Conservation (phyloP, 768 basidiomycete genomes). For the Cystofilobasidium capitatum region DNA sequence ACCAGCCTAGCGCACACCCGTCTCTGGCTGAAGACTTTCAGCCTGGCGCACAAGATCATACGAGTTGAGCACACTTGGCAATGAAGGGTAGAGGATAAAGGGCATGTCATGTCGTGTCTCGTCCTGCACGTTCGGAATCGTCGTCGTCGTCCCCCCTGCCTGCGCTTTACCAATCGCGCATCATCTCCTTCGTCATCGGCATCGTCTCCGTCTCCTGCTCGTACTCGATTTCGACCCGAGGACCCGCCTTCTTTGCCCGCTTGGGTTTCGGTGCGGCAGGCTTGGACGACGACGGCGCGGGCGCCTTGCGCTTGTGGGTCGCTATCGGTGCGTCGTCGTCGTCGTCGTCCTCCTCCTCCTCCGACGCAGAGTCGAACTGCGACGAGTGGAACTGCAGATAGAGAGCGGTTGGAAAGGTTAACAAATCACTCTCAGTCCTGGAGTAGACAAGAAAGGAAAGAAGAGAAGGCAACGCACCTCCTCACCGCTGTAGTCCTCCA, state of each 20-base stretch:
- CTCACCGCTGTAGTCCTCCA: slow-evolving; percentile 43
- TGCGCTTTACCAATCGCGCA: slow-evolving; percentile 41
- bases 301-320: slow-evolving; percentile 62
- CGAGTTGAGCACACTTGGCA: too few relatives aligned
- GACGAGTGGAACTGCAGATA: slow-evolving; percentile 34
- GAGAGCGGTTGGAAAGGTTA: background rate
- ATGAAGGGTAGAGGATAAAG: too few relatives aligned
- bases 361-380: slow-evolving; percentile 34
- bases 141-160: too few relatives aligned
- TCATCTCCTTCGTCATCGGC: slow-evolving; percentile 41
- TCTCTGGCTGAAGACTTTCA: too few relatives aligned
- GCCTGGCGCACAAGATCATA: too few relatives aligned
- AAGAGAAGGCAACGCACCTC: slow-evolving; percentile 31
- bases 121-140: too few relatives aligned
- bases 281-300: slow-evolving; percentile 35
- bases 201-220: slow-evolving; percentile 66
- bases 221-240: slow-evolving; percentile 90
- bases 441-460: background rate
- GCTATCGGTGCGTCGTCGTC: slow-evolving; percentile 40
- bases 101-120: too few relatives aligned
- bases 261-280: slow-evolving; percentile 45
- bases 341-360: slow-evolving; percentile 41
- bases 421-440: too few relatives aligned
- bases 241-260: slow-evolving; percentile 56
- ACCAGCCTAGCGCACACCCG: too few relatives aligned